Evolutionary conservation across 768 basidiomycete species (phyloP), one percentile per base, ranked within the genome.

Genomic region (Phanerodontia chrysosporium): DNA sequence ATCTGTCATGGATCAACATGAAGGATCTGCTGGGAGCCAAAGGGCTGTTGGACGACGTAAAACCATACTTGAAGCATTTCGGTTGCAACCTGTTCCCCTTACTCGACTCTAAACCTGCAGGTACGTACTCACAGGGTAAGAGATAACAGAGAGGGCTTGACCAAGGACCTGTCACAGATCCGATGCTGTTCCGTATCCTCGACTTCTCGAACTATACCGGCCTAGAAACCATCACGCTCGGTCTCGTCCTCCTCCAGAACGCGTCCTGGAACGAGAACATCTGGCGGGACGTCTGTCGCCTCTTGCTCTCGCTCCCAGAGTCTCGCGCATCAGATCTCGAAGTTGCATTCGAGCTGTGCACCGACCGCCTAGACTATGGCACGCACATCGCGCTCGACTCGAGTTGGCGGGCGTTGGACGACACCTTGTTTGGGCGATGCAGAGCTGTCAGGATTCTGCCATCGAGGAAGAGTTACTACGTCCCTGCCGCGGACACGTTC

Each of bases 1-100:
- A 53, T n/a, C 39, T 53, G 12, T 53, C 52, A 10, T 53, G 52
- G 52, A 53, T 53, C 52, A 53, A 53, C 22, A 53, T 53, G 52
- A 53, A 42, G 36, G 52, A 53, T 14, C 21, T 53, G n/a, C 36
- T n/a, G 5, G 22, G 22, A 1, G 52, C 52, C 21, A 22, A 53
- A 22, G 30, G 35, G 18, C 35, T 53, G 13, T 16, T 53, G 12
- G 35, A 42, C 6, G 52, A 24, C 7, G 35, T 42, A 9, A 42
- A 42, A 25, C 21, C 24, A 18, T 18, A 24, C 22, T 36, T 53
- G n/a, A 32, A 35, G 30, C n/a, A 39, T 22, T 53, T 53, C 25
- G 52, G 52, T 6, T 53, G 52, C 22, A 53, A 53, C 25, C 32
- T 53, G 9, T 53, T 53, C 52, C 52, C 52, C 1, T 10, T 53